phyloP scores from a whole-genome alignment of 495 filamentous ascomycete species.

The Neurospora sp. region DNA sequence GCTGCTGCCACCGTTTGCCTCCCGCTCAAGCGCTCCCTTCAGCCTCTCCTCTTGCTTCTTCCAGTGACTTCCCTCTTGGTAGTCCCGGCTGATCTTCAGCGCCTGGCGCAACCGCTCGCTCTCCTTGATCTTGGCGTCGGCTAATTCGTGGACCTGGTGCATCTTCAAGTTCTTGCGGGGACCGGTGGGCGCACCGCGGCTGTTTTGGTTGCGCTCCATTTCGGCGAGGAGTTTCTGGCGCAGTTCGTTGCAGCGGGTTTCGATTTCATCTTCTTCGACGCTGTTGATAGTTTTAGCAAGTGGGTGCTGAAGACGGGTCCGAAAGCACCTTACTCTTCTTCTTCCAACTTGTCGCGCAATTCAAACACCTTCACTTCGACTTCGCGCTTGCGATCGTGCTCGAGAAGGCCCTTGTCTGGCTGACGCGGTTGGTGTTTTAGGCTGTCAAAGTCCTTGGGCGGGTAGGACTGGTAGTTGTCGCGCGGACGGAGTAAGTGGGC shows the following conservation, averaged over 20 bases:
- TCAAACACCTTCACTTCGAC: conserved; percentile 91
- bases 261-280: conserved; percentile 72
- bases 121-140: conserved; percentile 93
- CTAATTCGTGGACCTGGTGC: conserved; percentile 94
- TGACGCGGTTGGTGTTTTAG: conserved; percentile 64
- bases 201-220: conserved; percentile 25
- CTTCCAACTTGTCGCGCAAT: conserved; percentile 78
- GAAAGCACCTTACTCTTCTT: conserved; percentile 54
- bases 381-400: conserved; percentile 81
- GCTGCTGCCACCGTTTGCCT: conserved; percentile 15
- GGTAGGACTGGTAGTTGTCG: conserved; percentile 48
- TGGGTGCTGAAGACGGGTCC: background rate
- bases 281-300: conserved; percentile 24
- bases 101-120: conserved; percentile 82
- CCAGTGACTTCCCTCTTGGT: conserved; percentile 78
- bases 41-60: conserved; percentile 60
- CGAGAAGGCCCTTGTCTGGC: conserved; percentile 84
- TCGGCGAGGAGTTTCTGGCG: conserved; percentile 53
- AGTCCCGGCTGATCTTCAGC: conserved; percentile 78
- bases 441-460: conserved; percentile 47
- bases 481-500: conserved; percentile 71
- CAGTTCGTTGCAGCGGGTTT: conserved; percentile 51
- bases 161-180: conserved; percentile 57
- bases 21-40: conserved; percentile 45
- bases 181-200: conserved; percentile 18